phyloP scores from a whole-genome alignment of 805 yeast genomes.

The Myxozyma geophila region DNA sequence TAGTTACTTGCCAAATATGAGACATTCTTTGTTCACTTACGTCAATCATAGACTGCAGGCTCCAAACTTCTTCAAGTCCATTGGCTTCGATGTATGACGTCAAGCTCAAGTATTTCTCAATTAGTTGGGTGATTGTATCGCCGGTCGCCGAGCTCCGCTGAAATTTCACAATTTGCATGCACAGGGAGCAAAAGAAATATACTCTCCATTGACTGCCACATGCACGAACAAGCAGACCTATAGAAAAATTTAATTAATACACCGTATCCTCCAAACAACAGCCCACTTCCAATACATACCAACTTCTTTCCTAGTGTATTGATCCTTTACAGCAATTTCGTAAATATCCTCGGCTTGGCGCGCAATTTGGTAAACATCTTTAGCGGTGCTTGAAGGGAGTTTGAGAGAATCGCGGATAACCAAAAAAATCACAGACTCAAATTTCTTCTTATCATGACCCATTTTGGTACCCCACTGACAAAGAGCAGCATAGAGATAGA shows the following conservation, averaged over 20 bases:
- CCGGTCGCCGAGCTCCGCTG: background rate
- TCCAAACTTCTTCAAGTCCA: constrained; percentile 52
- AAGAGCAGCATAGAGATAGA: constrained; percentile 58
- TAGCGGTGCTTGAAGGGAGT: constrained; percentile 51
- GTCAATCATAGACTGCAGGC: constrained; percentile 68
- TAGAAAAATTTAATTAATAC: constrained; percentile 40
- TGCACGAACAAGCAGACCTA: constrained; percentile 58
- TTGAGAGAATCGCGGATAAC: constrained; percentile 73
- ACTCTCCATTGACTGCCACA: constrained; percentile 59
- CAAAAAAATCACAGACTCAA: constrained; percentile 51
- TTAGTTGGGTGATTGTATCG: background rate
- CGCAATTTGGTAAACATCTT: constrained; percentile 54
- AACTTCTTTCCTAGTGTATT: constrained; percentile 13
- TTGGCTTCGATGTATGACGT: constrained; percentile 42
- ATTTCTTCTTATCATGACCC: background rate
- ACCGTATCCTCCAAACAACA: background rate
- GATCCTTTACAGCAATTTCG: background rate
- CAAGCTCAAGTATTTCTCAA: constrained; percentile 33
- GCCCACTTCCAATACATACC: constrained; percentile 41
- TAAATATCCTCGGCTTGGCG: constrained; percentile 42
- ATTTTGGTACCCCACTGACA: constrained; percentile 52
- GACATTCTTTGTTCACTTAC: constrained; percentile 41
- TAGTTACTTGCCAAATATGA: too few species aligned
- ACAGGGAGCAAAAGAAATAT: constrained; percentile 48
- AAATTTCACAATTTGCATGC: constrained; percentile 26